phyloP scores from a whole-genome alignment of 2,329 filamentous ascomycete genomes.

The Microsporum canis region DNA sequence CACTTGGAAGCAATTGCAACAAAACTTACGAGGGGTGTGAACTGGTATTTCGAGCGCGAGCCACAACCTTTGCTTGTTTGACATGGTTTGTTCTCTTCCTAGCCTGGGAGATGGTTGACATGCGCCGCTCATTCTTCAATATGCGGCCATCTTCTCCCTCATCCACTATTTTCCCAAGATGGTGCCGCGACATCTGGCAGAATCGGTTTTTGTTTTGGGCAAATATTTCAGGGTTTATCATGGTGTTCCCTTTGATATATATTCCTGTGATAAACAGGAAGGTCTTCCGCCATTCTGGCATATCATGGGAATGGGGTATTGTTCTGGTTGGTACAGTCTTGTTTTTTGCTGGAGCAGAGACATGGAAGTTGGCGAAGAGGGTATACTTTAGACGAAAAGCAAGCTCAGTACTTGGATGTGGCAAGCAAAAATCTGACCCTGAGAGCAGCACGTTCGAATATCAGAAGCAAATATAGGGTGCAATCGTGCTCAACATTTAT shows the following conservation, averaged over 20 bases:
- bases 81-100: slow-evolving; percentile 70
- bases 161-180: slow-evolving; percentile 32
- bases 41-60: slow-evolving; percentile 57
- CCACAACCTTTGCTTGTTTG: slow-evolving; percentile 60
- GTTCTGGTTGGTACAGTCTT: slow-evolving; percentile 50
- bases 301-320: slow-evolving; percentile 59
- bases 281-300: slow-evolving; percentile 55
- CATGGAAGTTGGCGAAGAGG: slow-evolving; percentile 57
- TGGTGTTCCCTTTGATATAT: slow-evolving; percentile 51
- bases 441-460: not conserved
- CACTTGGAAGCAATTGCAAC: slow-evolving; percentile 52
- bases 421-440: not conserved
- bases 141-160: slow-evolving; percentile 46
- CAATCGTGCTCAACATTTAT: not conserved
- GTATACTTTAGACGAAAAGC: slow-evolving; percentile 30
- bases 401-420: not conserved
- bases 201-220: slow-evolving; percentile 64
- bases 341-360: slow-evolving; percentile 54
- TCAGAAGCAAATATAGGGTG: not conserved
- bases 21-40: slow-evolving; percentile 46
- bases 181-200: slow-evolving; percentile 55
- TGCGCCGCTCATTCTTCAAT: slow-evolving; percentile 61
- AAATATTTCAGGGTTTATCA: slow-evolving; percentile 45
- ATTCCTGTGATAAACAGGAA: slow-evolving; percentile 55
- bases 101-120: slow-evolving; percentile 66